A percentile compares a stretch with the other conserved stretches of the same genome.
phyloP scores from a whole-genome alignment of 2,329 filamentous ascomycete genomes.

The Neofusicoccum kwambonambiense region DNA sequence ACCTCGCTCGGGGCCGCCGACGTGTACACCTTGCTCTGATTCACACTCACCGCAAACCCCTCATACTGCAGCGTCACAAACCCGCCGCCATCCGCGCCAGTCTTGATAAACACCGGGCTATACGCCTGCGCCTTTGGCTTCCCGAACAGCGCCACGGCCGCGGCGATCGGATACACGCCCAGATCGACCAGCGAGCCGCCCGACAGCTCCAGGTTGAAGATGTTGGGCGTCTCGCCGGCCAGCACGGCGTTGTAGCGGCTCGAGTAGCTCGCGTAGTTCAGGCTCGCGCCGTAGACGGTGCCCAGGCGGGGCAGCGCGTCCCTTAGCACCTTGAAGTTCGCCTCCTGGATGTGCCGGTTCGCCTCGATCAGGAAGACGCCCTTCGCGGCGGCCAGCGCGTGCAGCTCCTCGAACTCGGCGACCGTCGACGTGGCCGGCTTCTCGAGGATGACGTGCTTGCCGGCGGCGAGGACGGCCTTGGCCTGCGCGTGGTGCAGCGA shows the following conservation, averaged over 20 bases:
- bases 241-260: slow-evolving; percentile 49
- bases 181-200: slow-evolving; percentile 50
- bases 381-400: slow-evolving; percentile 41
- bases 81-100: slow-evolving; percentile 49
- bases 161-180: slow-evolving; percentile 49
- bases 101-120: slow-evolving; percentile 43
- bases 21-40: slow-evolving; percentile 45
- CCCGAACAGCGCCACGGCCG: slow-evolving; percentile 50
- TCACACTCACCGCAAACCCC: slow-evolving; percentile 44
- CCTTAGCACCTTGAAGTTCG: slow-evolving; percentile 48
- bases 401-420: slow-evolving; percentile 44
- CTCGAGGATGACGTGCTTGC: slow-evolving; percentile 52
- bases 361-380: slow-evolving; percentile 48
- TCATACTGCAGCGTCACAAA: slow-evolving; percentile 46
- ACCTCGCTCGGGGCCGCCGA: slow-evolving; percentile 46
- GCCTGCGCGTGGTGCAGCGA: slow-evolving; percentile 48
- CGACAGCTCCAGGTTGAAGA: slow-evolving; percentile 49
- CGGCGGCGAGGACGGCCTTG: slow-evolving; percentile 41
- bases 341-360: slow-evolving; percentile 51
- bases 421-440: slow-evolving; percentile 48
- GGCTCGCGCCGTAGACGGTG: slow-evolving; percentile 43
- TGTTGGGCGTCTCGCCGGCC: slow-evolving; percentile 46
- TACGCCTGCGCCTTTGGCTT: slow-evolving; percentile 42
- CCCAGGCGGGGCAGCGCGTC: slow-evolving; percentile 40
- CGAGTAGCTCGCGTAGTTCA: slow-evolving; percentile 47